Evolutionary conservation across 2,329 filamentous ascomycete genomes (phyloP).

Genomic region (Orbilia blumenaviensis): DNA sequence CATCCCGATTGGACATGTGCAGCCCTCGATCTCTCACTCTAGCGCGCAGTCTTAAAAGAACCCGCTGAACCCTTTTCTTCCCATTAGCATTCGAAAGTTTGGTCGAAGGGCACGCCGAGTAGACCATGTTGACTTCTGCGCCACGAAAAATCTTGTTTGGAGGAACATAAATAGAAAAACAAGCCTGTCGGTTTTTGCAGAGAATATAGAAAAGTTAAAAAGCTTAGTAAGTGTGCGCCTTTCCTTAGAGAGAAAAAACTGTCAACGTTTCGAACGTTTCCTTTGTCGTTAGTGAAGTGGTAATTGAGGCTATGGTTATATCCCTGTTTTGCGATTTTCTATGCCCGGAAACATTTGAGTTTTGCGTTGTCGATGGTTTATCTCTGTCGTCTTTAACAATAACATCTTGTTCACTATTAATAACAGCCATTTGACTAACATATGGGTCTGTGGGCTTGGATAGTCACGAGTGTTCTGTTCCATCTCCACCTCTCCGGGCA

Average conservation of each 20-base stretch:
- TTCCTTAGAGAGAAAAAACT: neutral
- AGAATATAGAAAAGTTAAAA: neutral
- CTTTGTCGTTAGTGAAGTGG: neutral
- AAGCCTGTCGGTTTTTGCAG: neutral
- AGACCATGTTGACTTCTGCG: neutral
- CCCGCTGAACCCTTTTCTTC: slow-evolving; percentile 28
- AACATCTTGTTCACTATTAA: slow-evolving; percentile 10
- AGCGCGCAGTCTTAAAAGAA: slow-evolving; percentile 47
- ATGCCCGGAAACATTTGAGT: slow-evolving; percentile 31
- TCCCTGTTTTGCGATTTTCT: neutral
- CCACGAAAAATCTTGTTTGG: neutral
- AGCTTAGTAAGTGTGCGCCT: slow-evolving; percentile 20
- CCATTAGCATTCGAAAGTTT: slow-evolving; percentile 21
- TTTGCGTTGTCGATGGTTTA: slow-evolving; percentile 40
- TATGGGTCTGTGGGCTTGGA: neutral
- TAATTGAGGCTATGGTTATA: slow-evolving; percentile 7
- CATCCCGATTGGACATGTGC: slow-evolving; percentile 43
- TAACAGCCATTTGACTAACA: slow-evolving; percentile 42
- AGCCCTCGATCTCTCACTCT: slow-evolving; percentile 28
- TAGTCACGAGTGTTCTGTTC: slow-evolving; percentile 43
- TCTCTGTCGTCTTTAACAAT: neutral
- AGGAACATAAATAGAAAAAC: neutral
- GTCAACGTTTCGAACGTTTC: neutral
- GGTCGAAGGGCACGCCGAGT: neutral
- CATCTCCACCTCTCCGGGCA: slow-evolving; percentile 34